phyloP scores from a whole-genome alignment of 345 rosid genomes.

The Hibiscus syriacus region DNA sequence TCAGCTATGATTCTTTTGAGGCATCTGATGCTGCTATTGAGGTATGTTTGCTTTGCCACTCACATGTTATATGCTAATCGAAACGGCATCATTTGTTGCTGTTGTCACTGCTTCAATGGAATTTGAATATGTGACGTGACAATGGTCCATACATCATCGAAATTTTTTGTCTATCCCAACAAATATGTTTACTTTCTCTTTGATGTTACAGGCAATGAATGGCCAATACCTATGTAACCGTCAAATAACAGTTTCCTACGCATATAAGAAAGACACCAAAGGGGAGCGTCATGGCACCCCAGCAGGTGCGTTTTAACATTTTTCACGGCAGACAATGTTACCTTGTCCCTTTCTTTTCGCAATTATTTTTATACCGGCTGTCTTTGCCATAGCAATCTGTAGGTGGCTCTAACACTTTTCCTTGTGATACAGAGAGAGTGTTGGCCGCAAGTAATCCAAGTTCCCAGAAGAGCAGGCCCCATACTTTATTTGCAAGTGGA shows the following conservation, averaged over 20 bases:
- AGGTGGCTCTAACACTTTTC: neutral
- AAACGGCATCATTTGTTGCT: neutral
- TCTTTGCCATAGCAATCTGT: neutral
- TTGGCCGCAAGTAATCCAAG: conserved; percentile 90
- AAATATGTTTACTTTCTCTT: conserved; percentile 8
- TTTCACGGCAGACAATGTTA: neutral
- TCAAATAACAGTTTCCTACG: conserved; percentile 94
- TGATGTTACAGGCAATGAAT: conserved; percentile 71
- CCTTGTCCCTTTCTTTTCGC: neutral
- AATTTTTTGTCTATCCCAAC: too few species aligned
- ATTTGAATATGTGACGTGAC: neutral
- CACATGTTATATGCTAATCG: neutral
- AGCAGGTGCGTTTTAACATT: conserved; percentile 56
- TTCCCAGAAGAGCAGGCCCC: conserved; percentile 85
- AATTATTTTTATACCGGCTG: neutral
- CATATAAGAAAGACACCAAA: conserved; percentile 96
- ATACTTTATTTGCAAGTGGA: conserved; percentile 86
- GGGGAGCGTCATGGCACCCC: conserved; percentile 99
- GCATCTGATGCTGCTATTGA: conserved; percentile 99
- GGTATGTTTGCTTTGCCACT: conserved; percentile 31
- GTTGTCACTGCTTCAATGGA: neutral
- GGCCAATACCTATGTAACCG: conserved; percentile 96
- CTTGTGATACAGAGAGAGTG: conserved; percentile 71
- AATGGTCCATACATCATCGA: neutral
- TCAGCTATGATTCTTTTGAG: conserved; percentile 96